These are phyloP conservation scores for Monilinia fructigena DNA, from an alignment of 2,329 filamentous ascomycete genomes.

Conservation along the genomic window DNA sequence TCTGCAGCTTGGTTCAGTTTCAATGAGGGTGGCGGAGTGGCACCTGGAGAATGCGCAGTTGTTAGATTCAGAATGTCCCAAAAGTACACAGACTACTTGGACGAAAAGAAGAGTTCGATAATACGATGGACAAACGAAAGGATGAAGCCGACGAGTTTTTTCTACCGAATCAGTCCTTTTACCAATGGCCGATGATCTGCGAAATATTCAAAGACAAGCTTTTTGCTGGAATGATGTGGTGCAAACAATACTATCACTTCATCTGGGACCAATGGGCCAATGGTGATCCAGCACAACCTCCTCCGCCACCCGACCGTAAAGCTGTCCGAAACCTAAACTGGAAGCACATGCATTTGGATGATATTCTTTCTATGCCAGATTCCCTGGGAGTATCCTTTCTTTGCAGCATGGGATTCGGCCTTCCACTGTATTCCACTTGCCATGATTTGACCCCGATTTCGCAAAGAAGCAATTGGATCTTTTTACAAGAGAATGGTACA, in stretches of 20 bases:
- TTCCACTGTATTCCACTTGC: conserved; percentile 95
- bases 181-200: conserved; percentile 88
- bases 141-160: conserved; percentile 95
- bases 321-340: conserved; percentile 82
- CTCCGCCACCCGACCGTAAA: conserved; percentile 78
- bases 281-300: conserved; percentile 83
- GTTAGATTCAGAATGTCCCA: conserved; percentile 87
- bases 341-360: conserved; percentile 93
- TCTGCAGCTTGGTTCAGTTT: conserved; percentile 89
- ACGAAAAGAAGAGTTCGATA: conserved; percentile 91
- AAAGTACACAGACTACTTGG: conserved; percentile 73
- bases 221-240: conserved; percentile 98
- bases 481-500: conserved; percentile 97
- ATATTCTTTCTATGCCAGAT: conserved; percentile 95
- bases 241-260: conserved; percentile 94
- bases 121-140: conserved; percentile 80
- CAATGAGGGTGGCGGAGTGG: conserved; percentile 83
- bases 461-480: conserved; percentile 97
- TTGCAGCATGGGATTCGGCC: conserved; percentile 94
- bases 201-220: conserved; percentile 92
- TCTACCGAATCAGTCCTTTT: conserved; percentile 86
- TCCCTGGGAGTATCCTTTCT: conserved; percentile 99
- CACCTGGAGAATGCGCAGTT: conserved; percentile 88
- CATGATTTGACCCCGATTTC: conserved; percentile 98
- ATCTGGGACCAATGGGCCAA: conserved; percentile 98